These are phyloP conservation scores for Berkeleyomyces rouxiae DNA, from an alignment of 2,329 filamentous ascomycete species.

Conservation along the genomic window DNA sequence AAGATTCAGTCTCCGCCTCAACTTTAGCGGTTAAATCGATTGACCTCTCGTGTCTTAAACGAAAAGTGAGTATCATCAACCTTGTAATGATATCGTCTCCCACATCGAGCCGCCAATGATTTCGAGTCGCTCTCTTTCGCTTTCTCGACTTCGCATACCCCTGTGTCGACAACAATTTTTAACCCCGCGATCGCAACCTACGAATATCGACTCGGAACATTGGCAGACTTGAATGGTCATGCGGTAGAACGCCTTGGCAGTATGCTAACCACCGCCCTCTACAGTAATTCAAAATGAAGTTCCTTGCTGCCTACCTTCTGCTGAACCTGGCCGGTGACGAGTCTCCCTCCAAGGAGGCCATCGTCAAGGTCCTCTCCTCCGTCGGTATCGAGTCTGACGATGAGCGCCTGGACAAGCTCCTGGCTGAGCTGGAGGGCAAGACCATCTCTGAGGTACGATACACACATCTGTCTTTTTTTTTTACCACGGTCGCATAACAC, in stretches of 20 bases:
- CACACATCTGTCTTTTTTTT: background rate
- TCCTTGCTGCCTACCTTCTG: constrained; percentile 98
- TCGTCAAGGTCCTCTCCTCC: constrained; percentile 78
- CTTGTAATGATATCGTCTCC: background rate
- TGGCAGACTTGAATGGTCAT: background rate
- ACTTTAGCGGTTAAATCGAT: constrained; percentile 93
- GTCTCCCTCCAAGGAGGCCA: constrained; percentile 67
- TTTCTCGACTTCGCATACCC: background rate
- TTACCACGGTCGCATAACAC: background rate
- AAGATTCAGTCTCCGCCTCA: constrained; percentile 99
- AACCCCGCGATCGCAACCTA: background rate
- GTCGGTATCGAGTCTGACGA: constrained; percentile 89
- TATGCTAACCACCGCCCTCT: background rate
- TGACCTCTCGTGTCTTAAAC: constrained; percentile 74
- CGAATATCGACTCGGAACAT: background rate
- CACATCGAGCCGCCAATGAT: background rate
- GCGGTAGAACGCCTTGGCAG: background rate
- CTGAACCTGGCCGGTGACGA: constrained; percentile 85
- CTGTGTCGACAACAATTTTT: background rate
- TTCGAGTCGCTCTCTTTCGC: background rate
- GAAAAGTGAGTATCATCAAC: constrained; percentile 21
- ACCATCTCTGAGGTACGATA: constrained; percentile 71
- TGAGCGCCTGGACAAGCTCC: constrained; percentile 70
- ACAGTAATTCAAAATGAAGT: constrained; percentile 69
- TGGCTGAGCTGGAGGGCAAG: constrained; percentile 85